phyloP scores from a whole-genome alignment of 768 basidiomycete species.

The Holtermanniella nyarrowii region DNA sequence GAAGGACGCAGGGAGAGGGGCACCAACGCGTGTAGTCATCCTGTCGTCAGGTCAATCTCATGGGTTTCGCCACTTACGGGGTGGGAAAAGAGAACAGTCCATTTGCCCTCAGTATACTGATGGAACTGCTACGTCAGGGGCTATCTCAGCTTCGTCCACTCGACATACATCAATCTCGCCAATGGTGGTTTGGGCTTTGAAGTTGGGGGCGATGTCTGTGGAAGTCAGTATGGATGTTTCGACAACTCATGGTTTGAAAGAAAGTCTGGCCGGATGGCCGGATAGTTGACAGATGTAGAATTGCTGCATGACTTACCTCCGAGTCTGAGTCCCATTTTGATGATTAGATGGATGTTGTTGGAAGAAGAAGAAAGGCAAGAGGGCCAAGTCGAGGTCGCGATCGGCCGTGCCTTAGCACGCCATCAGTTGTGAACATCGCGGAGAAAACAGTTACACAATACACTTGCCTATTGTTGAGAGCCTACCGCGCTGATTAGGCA shows the following conservation, averaged over 20 bases:
- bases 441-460: too few relatives aligned
- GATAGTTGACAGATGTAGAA: background rate
- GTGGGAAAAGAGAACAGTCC: constrained; percentile 88
- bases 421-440: too few relatives aligned
- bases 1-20: background rate
- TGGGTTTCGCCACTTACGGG: constrained; percentile 73
- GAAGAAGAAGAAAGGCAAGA: too few relatives aligned
- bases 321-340: background rate
- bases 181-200: constrained; percentile 70
- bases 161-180: constrained; percentile 65
- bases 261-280: too few relatives aligned
- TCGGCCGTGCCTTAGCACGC: too few relatives aligned
- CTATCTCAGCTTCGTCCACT: background rate
- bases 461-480: too few relatives aligned
- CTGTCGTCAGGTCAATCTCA: background rate
- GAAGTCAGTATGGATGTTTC: too few relatives aligned
- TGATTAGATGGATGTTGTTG: background rate
- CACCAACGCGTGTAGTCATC: constrained; percentile 37
- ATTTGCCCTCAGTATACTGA: constrained; percentile 78
- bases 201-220: constrained; percentile 69
- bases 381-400: too few relatives aligned
- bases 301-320: background rate
- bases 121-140: constrained; percentile 46
- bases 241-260: too few relatives aligned
- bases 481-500: too few relatives aligned